Evolutionary conservation across 202 grass and related monocot species (phyloP).

Genomic region (Zizania palustris): DNA sequence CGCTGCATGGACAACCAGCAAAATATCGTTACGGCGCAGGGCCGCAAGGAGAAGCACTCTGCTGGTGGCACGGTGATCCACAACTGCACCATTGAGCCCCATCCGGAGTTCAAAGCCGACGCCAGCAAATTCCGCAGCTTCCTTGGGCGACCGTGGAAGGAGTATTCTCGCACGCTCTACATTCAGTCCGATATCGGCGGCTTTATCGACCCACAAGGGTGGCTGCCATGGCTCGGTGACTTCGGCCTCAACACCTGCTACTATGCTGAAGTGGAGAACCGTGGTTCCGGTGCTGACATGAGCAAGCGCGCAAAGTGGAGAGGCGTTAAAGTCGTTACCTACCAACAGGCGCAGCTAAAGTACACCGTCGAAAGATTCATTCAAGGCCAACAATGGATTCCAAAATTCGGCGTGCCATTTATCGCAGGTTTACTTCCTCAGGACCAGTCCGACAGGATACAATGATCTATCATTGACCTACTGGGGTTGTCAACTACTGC

Average conservation of each 20-base stretch:
- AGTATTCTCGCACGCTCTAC: conserved; percentile 75
- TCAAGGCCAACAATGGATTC: conserved; percentile 68
- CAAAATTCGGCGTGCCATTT: conserved; percentile 65
- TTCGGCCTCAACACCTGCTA: conserved; percentile 78
- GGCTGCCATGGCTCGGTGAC: conserved; percentile 74
- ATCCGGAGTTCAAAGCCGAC: conserved; percentile 43
- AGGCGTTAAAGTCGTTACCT: conserved; percentile 62
- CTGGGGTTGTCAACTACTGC: neutral
- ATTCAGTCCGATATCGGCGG: conserved; percentile 79
- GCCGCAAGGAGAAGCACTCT: conserved; percentile 58
- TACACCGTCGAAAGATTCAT: conserved; percentile 77
- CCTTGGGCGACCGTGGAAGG: conserved; percentile 84
- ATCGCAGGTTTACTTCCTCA: conserved; percentile 70
- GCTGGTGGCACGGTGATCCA: conserved; percentile 65
- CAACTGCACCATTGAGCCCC: conserved; percentile 83
- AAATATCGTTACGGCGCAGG: conserved; percentile 92
- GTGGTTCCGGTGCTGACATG: conserved; percentile 59
- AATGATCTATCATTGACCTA: conserved; percentile 32
- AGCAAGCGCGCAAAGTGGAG: conserved; percentile 70
- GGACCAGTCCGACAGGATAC: conserved; percentile 46
- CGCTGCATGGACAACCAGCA: conserved; percentile 85
- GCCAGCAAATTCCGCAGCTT: conserved; percentile 50
- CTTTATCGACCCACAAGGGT: conserved; percentile 74
- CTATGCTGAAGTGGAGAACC: conserved; percentile 88
- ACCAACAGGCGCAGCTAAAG: conserved; percentile 52